These are phyloP conservation scores for Verbascum thapsus DNA, from an alignment of 257 asterid species.

Conservation along the genomic window DNA sequence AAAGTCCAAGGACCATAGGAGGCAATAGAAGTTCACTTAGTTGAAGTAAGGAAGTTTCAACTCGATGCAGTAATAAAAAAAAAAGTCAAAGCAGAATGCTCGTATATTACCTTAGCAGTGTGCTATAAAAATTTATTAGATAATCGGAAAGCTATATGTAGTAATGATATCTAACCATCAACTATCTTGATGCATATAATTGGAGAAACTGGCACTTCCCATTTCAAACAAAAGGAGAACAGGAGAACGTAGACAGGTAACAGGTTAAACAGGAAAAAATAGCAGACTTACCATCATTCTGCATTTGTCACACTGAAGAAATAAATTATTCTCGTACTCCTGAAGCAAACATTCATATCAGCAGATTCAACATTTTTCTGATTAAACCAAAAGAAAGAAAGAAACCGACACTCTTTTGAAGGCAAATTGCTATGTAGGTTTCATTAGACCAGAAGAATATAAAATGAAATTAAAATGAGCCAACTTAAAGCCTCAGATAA, in stretches of 20 bases:
- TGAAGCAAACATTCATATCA: conserved; percentile 44
- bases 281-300: conserved; percentile 87
- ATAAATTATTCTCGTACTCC: conserved; percentile 97
- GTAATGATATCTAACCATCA: conserved; percentile 28
- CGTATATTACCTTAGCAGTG: conserved; percentile 13
- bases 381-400: background rate
- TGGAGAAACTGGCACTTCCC: conserved; percentile 16
- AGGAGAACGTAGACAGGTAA: too few species aligned
- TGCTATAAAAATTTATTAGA: conserved; percentile 1
- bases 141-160: conserved; percentile 23
- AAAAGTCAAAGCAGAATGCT: conserved; percentile 19
- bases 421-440: conserved; percentile 26
- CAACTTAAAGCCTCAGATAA: conserved; percentile 23
- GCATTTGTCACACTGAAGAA: conserved; percentile 99
- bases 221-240: conserved; percentile 14
- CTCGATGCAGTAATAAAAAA: conserved; percentile 19
- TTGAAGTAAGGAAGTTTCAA: conserved; percentile 14
- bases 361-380: conserved; percentile 23
- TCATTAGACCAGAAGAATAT: conserved; percentile 17
- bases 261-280: conserved; percentile 8
- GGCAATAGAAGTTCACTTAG: conserved; percentile 14
- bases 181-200: conserved; percentile 21
- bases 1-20: conserved; percentile 1
- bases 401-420: conserved; percentile 10
- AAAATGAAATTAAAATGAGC: conserved; percentile 32